Base-by-base conservation (phyloP, 2,329 filamentous ascomycete species). In the Didymella keratinophila region DNA sequence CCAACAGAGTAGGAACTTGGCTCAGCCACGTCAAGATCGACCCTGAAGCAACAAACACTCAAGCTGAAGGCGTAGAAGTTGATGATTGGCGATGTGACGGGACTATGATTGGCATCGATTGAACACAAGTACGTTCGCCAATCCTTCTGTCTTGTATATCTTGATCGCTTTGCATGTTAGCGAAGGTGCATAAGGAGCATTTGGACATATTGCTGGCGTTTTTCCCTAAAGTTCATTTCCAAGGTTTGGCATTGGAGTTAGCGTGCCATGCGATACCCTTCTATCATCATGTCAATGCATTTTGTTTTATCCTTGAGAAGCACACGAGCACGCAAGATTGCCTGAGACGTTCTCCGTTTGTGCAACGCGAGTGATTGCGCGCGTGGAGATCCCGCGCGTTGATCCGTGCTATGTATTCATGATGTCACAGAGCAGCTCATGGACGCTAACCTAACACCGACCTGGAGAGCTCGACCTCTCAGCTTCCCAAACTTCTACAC, bases 1-100 rank as follows among this genome's bases (percentile, higher is more conserved):
- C 71, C 16, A 76, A 75, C 53, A 58, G 76, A 61, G 75, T 78
- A 1, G 76, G 76, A 11, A 76, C 73, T 28, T 78, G 76, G 76
- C 68, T 78, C 36, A 73, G 62, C 44, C 72, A 78, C 48, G 70
- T 78, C 16, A 64, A 72, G 53, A 52, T 75, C 25, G 76, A 78
- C 46, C 61, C 68, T 27, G 75, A 77, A 23, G 76, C 76, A 10
- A 72, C 74, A 37, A 66, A 68, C 36, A 74, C 74, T 2, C 69
- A 71, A 30, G 66, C 71, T 0, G 61, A 66, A 37, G 60, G 61
- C n/a, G 74, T 75, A 12, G 73, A 75, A 39, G 73, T 75, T 3
- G 74, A 76, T 41, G 73, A 74, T 23, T 76, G 74, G 73, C 66
- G 69, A 56, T 66, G 69, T 41, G 72, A 75, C 43, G 73, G 73